Conservation (phyloP, 805 yeast genomes). For the Lipomyces orientalis region DNA sequence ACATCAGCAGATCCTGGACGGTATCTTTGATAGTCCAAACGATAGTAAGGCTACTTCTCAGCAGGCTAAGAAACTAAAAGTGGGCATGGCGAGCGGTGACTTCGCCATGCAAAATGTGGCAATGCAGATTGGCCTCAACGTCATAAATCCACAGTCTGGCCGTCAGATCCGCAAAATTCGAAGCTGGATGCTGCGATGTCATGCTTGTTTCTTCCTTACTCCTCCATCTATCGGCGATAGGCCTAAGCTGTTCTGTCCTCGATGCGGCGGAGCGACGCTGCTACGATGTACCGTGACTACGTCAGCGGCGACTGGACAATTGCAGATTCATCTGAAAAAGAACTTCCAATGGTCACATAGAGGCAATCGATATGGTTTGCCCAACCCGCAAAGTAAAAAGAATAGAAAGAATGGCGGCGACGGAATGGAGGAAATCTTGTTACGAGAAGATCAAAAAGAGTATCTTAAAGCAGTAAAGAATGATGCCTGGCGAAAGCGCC, state of each 20-base stretch:
- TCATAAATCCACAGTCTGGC: slow-evolving; percentile 86
- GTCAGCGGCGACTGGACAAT: slow-evolving; percentile 62
- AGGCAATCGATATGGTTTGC: slow-evolving; percentile 80
- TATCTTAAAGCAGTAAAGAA: slow-evolving; percentile 85
- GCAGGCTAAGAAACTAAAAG: slow-evolving; percentile 57
- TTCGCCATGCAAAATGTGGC: slow-evolving; percentile 97
- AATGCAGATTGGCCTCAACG: slow-evolving; percentile 83
- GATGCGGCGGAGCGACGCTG: slow-evolving; percentile 93
- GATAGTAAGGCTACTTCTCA: slow-evolving; percentile 51
- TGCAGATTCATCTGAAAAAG: slow-evolving; percentile 85
- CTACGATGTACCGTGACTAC: slow-evolving; percentile 80
- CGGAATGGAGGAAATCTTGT: slow-evolving; percentile 77
- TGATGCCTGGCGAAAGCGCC: slow-evolving; percentile 84
- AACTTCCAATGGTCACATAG: slow-evolving; percentile 93
- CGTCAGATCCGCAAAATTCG: slow-evolving; percentile 81
- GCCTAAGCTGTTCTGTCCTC: slow-evolving; percentile 87
- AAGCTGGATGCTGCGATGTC: slow-evolving; percentile 94
- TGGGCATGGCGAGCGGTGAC: slow-evolving; percentile 92
- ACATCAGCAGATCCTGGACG: slow-evolving; percentile 68
- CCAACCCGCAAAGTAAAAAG: slow-evolving; percentile 86
- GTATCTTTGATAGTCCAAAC: slow-evolving; percentile 36
- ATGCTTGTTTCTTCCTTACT: slow-evolving; percentile 87
- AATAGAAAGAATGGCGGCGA: slow-evolving; percentile 71
- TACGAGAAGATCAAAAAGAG: slow-evolving; percentile 94
- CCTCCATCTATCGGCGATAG: slow-evolving; percentile 74